Base-by-base conservation (phyloP, 805 yeast species). In the Cyberlindnera samutprakarnensis region DNA sequence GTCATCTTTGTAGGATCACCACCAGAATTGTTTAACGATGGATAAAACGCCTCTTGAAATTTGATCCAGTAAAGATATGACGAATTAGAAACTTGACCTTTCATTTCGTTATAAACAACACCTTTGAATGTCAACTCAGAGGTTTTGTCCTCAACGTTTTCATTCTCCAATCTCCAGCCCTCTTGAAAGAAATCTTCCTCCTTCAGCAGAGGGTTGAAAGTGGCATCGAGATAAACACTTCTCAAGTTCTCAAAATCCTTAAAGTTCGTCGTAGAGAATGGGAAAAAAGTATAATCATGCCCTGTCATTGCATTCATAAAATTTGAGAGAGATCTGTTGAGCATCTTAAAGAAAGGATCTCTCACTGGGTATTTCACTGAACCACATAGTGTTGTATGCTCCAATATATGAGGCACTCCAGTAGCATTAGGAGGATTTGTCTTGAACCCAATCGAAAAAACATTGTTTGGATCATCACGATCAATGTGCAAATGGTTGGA, bases 221-320 rank as follows among this genome's bases (percentile, higher is more conserved):
- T 90, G 6, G 95, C 77, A 44, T 88, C 95, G 29, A 88, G 62
- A 53, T 92, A 92, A 6, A 92, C 94, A 37, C 75, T 79, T 72
- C 87, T 76, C 51, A 92, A 66, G 50, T 92, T 92, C 20, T 69
- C 68, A 54, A 70, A 92, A 54, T 92, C 98, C 33, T 72, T 72
- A 26, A 58, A 54, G 56, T 92, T 92, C 9, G 97, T 90, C 3
- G 98, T 92, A 18, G 97, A 83, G 64, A 92, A 92, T 5, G 98
- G 98, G 49, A 83, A 92, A 56, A 77, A 88, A 0, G 98, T 92
- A 52, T 87, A 88, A 57, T 92, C 97, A 46, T 83, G 88, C 15
- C 95, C 98, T 0, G 98, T 92, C 96, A 92, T 85, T 7, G 98
- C 98, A 54, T 92, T 92, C 98, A 92, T 92, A 58, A 87, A 92